Evolutionary conservation across 129 eudicot species (phyloP), one percentile per base, ranked within the genome.

Genomic region (Centella asiatica): DNA sequence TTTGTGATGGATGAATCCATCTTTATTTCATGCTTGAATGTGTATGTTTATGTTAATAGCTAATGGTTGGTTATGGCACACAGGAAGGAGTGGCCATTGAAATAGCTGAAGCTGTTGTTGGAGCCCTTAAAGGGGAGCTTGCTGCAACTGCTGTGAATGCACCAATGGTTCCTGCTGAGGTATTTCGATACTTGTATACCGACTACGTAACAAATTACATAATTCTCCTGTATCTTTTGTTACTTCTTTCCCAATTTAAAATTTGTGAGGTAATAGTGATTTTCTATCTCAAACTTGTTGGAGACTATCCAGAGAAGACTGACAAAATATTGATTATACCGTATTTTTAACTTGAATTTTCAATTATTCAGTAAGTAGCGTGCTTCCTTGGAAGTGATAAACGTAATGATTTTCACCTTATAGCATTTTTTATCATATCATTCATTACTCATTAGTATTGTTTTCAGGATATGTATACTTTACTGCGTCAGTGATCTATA

Each of bases 71-170:
- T 50, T 8, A 54, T 51, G 48, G 46, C 34, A 47, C 78, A 57
- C 86, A 90, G 98, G 98, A 92, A 84, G 98, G 95, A 65, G 98
- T 92, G 49, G 98, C 98, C 39, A 92, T 92, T 80, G 98, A 92
- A 76, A 80, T 92, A 29, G 98, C 98, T 33, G 98, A 92, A 75
- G 98, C 98, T 70, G 98, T 92, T 73, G 95, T 92, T 62, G 98
- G 95, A 46, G 98, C 98, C 59, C 62, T 92, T 59, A 81, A 64
- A 63, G 98, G 98, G 32, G 97, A 90, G 75, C 97, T 90, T 83
- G 93, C 97, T 56, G 86, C 97, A 28, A 90, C 97, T 56, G 97
- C 97, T 29, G 97, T 90, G 55, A 90, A 90, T 73, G 97, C 97
- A 25, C 97, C 95, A 44, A 86, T 90, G 97, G 97, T 90, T 72